Conservation (phyloP, 2,329 filamentous ascomycete species). For the Ceratocystis papillata region DNA sequence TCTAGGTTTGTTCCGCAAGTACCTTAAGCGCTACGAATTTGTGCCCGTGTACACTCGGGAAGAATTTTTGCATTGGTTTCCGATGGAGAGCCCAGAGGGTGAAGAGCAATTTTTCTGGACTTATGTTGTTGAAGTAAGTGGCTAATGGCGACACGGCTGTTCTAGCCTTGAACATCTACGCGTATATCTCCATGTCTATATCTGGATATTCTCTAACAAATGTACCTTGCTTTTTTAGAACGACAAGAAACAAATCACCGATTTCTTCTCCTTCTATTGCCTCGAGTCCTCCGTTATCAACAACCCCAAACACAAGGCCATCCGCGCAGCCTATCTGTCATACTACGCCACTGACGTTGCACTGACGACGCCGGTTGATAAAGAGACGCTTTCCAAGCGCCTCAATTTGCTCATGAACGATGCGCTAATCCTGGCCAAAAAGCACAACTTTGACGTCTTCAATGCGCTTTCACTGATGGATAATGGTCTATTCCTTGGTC, state of each 20-base stretch:
- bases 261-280: slow-evolving; percentile 95
- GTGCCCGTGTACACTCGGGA: slow-evolving; percentile 68
- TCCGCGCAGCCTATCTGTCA: slow-evolving; percentile 89
- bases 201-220: slow-evolving; percentile 18
- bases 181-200: background rate
- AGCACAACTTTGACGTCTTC: slow-evolving; percentile 81
- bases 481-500: slow-evolving; percentile 82
- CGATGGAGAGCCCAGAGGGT: slow-evolving; percentile 51
- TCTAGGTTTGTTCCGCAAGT: slow-evolving; percentile 61
- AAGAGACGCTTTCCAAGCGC: slow-evolving; percentile 57
- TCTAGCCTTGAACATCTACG: background rate
- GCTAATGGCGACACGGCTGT: background rate
- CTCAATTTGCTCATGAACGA: slow-evolving; percentile 74
- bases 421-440: slow-evolving; percentile 77
- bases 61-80: slow-evolving; percentile 79
- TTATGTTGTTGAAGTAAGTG: slow-evolving; percentile 69
- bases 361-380: slow-evolving; percentile 47
- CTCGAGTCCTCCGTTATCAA: slow-evolving; percentile 88
- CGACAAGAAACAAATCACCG: slow-evolving; percentile 69
- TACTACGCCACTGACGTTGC: slow-evolving; percentile 86
- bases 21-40: slow-evolving; percentile 71
- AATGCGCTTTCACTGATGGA: slow-evolving; percentile 90
- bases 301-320: slow-evolving; percentile 61
- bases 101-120: slow-evolving; percentile 81
- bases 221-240: slow-evolving; percentile 31